These are phyloP conservation scores for Amanita rubescens DNA, from an alignment of 768 basidiomycete genomes.

Conservation along the genomic window DNA sequence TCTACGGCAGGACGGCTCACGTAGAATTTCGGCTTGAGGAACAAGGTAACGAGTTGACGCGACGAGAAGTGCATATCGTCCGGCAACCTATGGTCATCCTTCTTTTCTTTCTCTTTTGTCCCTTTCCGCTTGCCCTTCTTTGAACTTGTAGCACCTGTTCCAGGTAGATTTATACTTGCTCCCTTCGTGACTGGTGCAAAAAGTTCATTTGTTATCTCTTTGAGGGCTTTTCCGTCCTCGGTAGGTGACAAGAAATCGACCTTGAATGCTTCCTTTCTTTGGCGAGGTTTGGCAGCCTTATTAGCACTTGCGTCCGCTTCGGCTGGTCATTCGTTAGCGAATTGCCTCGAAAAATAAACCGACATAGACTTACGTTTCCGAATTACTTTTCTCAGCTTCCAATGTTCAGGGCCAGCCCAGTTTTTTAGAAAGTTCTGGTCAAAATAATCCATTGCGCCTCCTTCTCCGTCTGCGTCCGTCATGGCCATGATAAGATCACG, in stretches of 20 bases:
- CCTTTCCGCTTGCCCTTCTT: conserved; percentile 41
- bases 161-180: conserved; percentile 60
- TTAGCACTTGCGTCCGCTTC: conserved; percentile 28
- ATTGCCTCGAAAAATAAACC: background rate
- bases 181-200: conserved; percentile 75
- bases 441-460: conserved; percentile 78
- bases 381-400: conserved; percentile 85
- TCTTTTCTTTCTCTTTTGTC: conserved; percentile 49
- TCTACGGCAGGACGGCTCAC: conserved; percentile 37
- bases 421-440: conserved; percentile 83
- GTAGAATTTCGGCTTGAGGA: conserved; percentile 93
- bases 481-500: conserved; percentile 84
- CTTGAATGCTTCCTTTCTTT: conserved; percentile 76
- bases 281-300: conserved; percentile 47
- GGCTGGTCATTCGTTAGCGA: conserved; percentile 9
- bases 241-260: conserved; percentile 68
- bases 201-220: conserved; percentile 58
- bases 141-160: conserved; percentile 35
- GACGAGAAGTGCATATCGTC: conserved; percentile 98
- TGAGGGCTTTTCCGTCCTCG: conserved; percentile 49
- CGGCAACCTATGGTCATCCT: conserved; percentile 73
- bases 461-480: conserved; percentile 52
- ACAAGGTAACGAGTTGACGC: conserved; percentile 82
- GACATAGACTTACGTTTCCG: conserved; percentile 52
- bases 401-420: conserved; percentile 99